phyloP scores from a whole-genome alignment of 768 basidiomycete genomes.

The Phanerochaete carnosa region DNA sequence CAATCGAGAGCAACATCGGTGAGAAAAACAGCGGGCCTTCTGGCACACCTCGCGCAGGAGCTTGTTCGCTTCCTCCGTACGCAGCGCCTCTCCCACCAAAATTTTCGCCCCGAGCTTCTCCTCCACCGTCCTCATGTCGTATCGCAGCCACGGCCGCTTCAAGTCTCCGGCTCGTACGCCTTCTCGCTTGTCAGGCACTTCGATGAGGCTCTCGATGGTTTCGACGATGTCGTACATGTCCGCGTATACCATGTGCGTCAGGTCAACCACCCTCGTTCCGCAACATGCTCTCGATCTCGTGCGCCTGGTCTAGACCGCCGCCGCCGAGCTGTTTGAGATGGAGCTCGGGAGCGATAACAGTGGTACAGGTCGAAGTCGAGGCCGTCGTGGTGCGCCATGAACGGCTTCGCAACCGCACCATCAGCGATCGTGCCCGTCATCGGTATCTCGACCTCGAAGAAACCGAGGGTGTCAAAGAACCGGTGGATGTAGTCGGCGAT shows the following conservation, averaged over 20 bases:
- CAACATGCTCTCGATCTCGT: constrained; percentile 98
- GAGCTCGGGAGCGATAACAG: constrained; percentile 94
- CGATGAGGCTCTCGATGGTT: constrained; percentile 85
- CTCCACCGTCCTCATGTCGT: constrained; percentile 99
- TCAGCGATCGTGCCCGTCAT: constrained; percentile 97
- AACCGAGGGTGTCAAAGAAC: constrained; percentile 86
- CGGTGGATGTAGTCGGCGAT: constrained; percentile 92
- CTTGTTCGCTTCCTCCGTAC: constrained; percentile 83
- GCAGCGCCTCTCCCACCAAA: constrained; percentile 84
- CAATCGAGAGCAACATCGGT: background rate
- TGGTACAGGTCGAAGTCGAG: constrained; percentile 93
- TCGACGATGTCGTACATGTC: constrained; percentile 99
- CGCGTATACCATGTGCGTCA: constrained; percentile 99
- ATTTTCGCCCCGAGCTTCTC: constrained; percentile 90
- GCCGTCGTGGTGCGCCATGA: constrained; percentile 98
- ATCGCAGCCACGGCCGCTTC: constrained; percentile 93
- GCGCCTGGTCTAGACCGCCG: constrained; percentile 95
- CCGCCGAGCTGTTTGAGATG: constrained; percentile 98
- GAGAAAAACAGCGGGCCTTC: constrained; percentile 54
- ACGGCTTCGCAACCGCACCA: constrained; percentile 98
- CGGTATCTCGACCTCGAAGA: constrained; percentile 98
- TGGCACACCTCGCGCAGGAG: constrained; percentile 81
- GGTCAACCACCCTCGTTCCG: constrained; percentile 98
- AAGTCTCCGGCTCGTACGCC: constrained; percentile 82
- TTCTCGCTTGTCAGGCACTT: constrained; percentile 75